Percentiles rank a stretch among this genome's conserved stretches.
Conservation (phyloP, 768 basidiomycete genomes). For the Serendipita vermifera region DNA sequence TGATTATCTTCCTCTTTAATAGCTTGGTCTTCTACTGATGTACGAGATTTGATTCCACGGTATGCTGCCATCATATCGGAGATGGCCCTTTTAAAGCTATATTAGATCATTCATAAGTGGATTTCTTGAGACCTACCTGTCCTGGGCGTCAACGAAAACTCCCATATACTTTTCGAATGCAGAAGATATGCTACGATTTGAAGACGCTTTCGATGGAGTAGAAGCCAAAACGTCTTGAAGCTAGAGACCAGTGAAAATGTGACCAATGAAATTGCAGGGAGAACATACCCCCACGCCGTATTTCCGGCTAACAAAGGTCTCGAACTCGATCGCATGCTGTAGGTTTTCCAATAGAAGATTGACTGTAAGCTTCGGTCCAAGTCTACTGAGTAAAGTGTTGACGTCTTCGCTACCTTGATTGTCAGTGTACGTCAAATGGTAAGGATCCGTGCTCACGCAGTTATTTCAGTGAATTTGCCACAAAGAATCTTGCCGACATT, state of each 20-base stretch:
- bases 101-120: neutral
- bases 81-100: conserved; percentile 47
- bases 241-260: conserved; percentile 13
- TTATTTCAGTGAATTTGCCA: conserved; percentile 81
- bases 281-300: conserved; percentile 60
- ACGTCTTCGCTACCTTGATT: conserved; percentile 57
- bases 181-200: conserved; percentile 52
- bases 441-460: conserved; percentile 47
- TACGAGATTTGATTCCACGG: conserved; percentile 46
- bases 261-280: too few relatives aligned
- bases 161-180: conserved; percentile 87
- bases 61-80: conserved; percentile 83
- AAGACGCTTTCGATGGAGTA: too few relatives aligned
- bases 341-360: conserved; percentile 73
- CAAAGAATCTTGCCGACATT: conserved; percentile 69
- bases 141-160: conserved; percentile 92
- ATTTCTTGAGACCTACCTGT: conserved; percentile 47
- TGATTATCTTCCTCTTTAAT: conserved; percentile 33
- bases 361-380: conserved; percentile 58
- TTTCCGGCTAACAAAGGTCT: conserved; percentile 64
- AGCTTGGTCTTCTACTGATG: conserved; percentile 45
- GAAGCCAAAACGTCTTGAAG: neutral
- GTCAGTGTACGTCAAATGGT: neutral
- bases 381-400: conserved; percentile 64
- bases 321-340: conserved; percentile 80